A percentile compares a stretch with the other conserved stretches of the same genome.
Evolutionary conservation across 2,329 filamentous ascomycete genomes (phyloP).

Genomic region (Metarhizium robertsii): DNA sequence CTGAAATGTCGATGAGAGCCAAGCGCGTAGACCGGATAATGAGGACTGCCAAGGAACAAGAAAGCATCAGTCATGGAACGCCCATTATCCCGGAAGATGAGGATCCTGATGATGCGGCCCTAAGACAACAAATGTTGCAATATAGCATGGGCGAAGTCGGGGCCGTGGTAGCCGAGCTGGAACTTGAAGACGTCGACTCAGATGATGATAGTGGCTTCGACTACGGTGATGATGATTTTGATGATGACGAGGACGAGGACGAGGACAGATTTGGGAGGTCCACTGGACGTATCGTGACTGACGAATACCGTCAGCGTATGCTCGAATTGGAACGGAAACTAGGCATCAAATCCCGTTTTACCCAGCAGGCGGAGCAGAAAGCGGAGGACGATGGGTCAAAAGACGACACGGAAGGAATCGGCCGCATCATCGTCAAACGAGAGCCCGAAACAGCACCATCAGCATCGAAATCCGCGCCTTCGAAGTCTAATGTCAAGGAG

Average conservation of each 20-base stretch:
- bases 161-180: slow-evolving; percentile 83
- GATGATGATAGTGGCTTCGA: slow-evolving; percentile 49
- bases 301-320: slow-evolving; percentile 77
- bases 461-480: slow-evolving; percentile 12
- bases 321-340: slow-evolving; percentile 72
- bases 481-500: slow-evolving; percentile 25
- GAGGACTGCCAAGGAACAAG: slow-evolving; percentile 44
- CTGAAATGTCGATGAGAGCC: slow-evolving; percentile 29
- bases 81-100: slow-evolving; percentile 63
- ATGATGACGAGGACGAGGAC: slow-evolving; percentile 54
- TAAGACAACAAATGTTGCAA: slow-evolving; percentile 81
- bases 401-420: slow-evolving; percentile 42
- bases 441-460: slow-evolving; percentile 12
- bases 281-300: slow-evolving; percentile 55
- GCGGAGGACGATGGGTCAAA: slow-evolving; percentile 22
- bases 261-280: slow-evolving; percentile 72
- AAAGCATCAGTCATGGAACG: slow-evolving; percentile 33
- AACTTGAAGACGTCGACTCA: slow-evolving; percentile 61
- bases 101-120: slow-evolving; percentile 65
- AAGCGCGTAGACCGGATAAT: slow-evolving; percentile 47
- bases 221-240: slow-evolving; percentile 40
- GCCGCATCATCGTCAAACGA: slow-evolving; percentile 42
- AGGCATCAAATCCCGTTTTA: slow-evolving; percentile 43
- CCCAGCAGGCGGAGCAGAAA: slow-evolving; percentile 42
- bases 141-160: slow-evolving; percentile 86